Conservation (phyloP, 176 grass and related monocot species). For the Pontederia paniculata region DNA sequence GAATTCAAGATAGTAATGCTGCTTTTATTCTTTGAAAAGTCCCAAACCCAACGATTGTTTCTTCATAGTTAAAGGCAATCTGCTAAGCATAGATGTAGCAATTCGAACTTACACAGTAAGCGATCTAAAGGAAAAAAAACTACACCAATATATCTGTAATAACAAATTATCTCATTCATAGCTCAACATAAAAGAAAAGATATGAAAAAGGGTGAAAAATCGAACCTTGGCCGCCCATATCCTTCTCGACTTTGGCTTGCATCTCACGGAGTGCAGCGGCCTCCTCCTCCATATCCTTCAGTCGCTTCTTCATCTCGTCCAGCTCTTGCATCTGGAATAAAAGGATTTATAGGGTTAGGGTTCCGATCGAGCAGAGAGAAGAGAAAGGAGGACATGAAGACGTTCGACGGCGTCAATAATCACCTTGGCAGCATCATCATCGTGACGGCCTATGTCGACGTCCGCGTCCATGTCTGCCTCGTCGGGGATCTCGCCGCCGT, state of each 20-base stretch:
- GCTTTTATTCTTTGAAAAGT: too few relatives aligned
- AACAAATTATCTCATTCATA: neutral
- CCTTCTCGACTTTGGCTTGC: slow-evolving; percentile 72
- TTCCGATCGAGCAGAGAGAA: slow-evolving; percentile 17
- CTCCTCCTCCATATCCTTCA: slow-evolving; percentile 81
- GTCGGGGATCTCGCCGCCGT: slow-evolving; percentile 63
- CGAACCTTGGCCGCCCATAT: slow-evolving; percentile 33
- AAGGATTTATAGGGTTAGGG: slow-evolving; percentile 11
- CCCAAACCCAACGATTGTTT: too few relatives aligned
- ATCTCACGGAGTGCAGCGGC: slow-evolving; percentile 60
- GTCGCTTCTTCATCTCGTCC: slow-evolving; percentile 57
- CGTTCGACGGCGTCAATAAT: too few relatives aligned
- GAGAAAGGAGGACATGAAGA: neutral
- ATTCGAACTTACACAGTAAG: too few relatives aligned
- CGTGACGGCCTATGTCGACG: slow-evolving; percentile 35
- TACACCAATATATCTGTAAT: too few relatives aligned
- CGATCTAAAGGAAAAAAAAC: too few relatives aligned
- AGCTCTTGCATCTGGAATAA: slow-evolving; percentile 40
- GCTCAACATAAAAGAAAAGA: neutral
- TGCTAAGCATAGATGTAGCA: too few relatives aligned
- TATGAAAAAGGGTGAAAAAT: neutral
- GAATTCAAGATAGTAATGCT: too few relatives aligned
- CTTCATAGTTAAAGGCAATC: too few relatives aligned
- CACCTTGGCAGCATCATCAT: slow-evolving; percentile 46
- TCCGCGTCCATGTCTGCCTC: slow-evolving; percentile 38